Base-by-base conservation (phyloP, 164 flowering plant genomes). In the Tetracentron sinense region DNA sequence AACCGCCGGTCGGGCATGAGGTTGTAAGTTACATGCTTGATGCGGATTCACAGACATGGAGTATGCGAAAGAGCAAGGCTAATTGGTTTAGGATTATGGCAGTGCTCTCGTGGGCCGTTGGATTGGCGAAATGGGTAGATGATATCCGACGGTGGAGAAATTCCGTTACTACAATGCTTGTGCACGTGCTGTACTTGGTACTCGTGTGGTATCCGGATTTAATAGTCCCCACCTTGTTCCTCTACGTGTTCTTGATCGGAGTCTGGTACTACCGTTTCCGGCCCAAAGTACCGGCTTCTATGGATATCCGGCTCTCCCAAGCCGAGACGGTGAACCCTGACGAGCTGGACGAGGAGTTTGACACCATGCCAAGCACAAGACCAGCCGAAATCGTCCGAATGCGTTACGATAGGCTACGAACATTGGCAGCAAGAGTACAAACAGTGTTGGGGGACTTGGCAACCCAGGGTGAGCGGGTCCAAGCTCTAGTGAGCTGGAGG, bases 151-250 rank as follows among this genome's bases (percentile, higher is more conserved):
- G 87, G 66, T 95, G 99, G 99, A 79, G 77, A 62, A 92, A 87
- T 63, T 80, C 86, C 10, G 77, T 83, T 2, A 90, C 97, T 0
- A 92, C 99, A 0, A 68, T 92, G 0, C 72, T 95, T 6, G 94
- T 95, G 27, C 99, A 95, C 54, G 26, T 87, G 1, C 67, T 95
- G 11, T 92, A 85, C 65, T 70, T 95, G 75, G 96, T 95, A 7
- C 87, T 95, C 0, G 97, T 95, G 23, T 92, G 97, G 97, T 95
- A 85, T 73, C 99, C 99, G n/a, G 97, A 92, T 52, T 69, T 95
- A 64, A 75, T 90, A 5, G 91, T 90, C 17, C 99, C 99, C 8
- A 95, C 99, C 0, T 89, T 84, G 20, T 83, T 83, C 54, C 55
- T 90, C 0, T 95, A 92, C 67, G 79, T 92, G 61, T 77, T 84